Base-by-base conservation (phyloP, 176 grass and related monocot genomes). In the Aegilops bicornis region DNA sequence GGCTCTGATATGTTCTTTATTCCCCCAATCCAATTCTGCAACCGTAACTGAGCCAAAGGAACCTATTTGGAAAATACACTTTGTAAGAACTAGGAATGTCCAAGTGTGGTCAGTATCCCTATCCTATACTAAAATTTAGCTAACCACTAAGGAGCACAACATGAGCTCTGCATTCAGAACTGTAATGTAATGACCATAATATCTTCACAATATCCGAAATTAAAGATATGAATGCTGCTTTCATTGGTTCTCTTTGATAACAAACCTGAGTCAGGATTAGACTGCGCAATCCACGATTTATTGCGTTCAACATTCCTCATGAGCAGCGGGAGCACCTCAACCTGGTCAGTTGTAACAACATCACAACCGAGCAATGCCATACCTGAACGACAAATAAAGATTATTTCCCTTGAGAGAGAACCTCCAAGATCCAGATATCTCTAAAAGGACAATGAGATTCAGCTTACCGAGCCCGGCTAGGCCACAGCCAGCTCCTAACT, bases 401-500 rank as follows among this genome's bases (percentile, higher is more conserved):
- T 19, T 33, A 74, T 48, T 52, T 68, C 31, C 30, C 11, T 37
- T 7, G 11, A 69, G 22, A 32, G 40, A 78, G 17, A 9, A 5
- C 9, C 40, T 61, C 24, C 6, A 64, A 17, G 36, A 84, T 68
- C 20, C 12, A 80, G 19, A 58, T 73, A 13, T 39, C 14, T 78
- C 22, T 19, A 5, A 20, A 50, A 59, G 16, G 12, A 66, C 7
- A 77, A 40, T 6, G 1, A 15, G 15, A 73, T 19, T 29, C 19
- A 82, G 22, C 79, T 72, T 89, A 98, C 96, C 96, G 25, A 98
- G 85, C 70, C 96, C 96, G 65, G 96, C 93, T 77, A 98, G 75
- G 86, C 96, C 96, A 83, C 96, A 98, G 37, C 96, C 96, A 86
- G 96, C 93, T 86, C 96, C 96, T 65, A 98, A 47, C 90, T 98